These are phyloP conservation scores for Zymoseptoria tritici DNA, from an alignment of 2,329 filamentous ascomycete genomes.

Conservation along the genomic window DNA sequence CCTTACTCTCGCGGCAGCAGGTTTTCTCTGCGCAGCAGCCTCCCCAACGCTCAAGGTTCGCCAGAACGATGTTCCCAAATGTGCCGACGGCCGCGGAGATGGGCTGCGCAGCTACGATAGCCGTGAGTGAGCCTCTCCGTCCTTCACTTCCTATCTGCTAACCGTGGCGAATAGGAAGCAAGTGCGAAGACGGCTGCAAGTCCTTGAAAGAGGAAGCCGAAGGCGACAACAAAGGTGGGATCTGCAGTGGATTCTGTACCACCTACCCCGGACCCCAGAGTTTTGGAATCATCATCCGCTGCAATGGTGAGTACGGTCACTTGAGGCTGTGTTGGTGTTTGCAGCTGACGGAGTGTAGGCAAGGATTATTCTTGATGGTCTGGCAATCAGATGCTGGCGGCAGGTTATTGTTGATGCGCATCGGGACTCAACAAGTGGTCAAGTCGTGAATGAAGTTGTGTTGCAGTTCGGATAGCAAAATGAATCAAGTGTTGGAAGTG, in stretches of 20 bases:
- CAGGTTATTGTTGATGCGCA: neutral
- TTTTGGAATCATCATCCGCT: neutral
- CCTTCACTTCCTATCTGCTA: neutral
- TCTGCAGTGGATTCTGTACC: neutral
- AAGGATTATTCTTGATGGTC: neutral
- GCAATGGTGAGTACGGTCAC: neutral
- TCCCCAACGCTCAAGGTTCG: neutral
- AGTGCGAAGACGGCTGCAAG: neutral
- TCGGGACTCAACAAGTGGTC: neutral
- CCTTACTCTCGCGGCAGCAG: neutral
- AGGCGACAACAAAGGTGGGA: neutral
- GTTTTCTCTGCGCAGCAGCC: neutral
- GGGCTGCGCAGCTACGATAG: neutral
- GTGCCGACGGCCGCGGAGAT: neutral
- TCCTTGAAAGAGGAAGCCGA: neutral
- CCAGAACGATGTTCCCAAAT: neutral
- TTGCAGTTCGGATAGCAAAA: neutral
- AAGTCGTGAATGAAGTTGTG: neutral
- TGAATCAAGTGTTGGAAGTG: neutral
- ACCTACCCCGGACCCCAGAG: neutral
- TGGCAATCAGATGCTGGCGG: neutral
- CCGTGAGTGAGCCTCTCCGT: neutral
- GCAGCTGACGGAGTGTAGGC: neutral
- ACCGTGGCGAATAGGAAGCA: neutral
- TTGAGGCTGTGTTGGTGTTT: neutral